These are phyloP conservation scores for Leccinum pallidistipes DNA, from an alignment of 1,284 basidiomycete genomes.

Conservation along the genomic window DNA sequence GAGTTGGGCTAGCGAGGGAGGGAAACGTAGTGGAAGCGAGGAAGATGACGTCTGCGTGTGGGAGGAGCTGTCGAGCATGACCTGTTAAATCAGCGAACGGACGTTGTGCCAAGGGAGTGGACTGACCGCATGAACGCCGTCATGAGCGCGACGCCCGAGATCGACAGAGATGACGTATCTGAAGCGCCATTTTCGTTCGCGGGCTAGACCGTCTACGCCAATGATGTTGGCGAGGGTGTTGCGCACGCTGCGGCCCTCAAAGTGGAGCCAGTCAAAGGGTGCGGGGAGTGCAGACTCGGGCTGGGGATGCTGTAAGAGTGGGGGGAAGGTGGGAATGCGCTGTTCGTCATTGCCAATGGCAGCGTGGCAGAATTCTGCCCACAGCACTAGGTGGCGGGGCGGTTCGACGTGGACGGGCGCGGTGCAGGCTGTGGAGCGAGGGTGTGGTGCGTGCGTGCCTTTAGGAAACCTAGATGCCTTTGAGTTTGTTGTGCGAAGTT, in stretches of 20 bases:
- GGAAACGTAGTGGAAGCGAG: conserved; percentile 35
- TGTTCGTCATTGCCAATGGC: background rate
- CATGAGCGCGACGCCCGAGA: conserved; percentile 65
- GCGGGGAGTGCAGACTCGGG: conserved; percentile 57
- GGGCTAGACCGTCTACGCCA: conserved; percentile 74
- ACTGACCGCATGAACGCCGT: conserved; percentile 75
- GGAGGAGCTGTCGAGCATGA: conserved; percentile 55
- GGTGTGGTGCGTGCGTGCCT: too few species aligned
- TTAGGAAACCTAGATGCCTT: too few species aligned
- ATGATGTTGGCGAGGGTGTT: conserved; percentile 74
- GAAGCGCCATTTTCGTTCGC: conserved; percentile 69
- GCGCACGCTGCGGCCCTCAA: conserved; percentile 73
- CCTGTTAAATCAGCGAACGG: background rate
- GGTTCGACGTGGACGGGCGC: conserved; percentile 3
- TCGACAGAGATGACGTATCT: conserved; percentile 79
- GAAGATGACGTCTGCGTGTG: conserved; percentile 76
- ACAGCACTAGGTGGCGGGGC: conserved; percentile 20
- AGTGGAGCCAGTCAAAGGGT: conserved; percentile 82
- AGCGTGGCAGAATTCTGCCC: too few species aligned
- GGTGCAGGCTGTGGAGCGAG: too few species aligned
- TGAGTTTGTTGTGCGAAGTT: too few species aligned
- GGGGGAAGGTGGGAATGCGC: conserved; percentile 3
- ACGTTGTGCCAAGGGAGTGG: background rate
- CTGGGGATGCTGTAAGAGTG: conserved; percentile 24
- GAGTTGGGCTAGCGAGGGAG: background rate